These are phyloP conservation scores for Termitomyces heimii DNA, from an alignment of 768 basidiomycete genomes.

Conservation along the genomic window DNA sequence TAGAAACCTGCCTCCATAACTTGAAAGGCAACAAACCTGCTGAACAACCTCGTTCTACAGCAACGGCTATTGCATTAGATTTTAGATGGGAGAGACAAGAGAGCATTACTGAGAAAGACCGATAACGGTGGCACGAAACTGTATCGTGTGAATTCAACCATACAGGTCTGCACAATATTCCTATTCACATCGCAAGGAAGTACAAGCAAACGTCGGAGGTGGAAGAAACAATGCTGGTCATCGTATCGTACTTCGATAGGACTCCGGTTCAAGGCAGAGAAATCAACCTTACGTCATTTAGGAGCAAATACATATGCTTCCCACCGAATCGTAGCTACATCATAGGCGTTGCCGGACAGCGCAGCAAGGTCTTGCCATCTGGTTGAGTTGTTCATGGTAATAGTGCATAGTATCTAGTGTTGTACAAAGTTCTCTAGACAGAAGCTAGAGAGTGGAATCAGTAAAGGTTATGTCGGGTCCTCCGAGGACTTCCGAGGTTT, in stretches of 20 bases:
- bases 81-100: not conserved
- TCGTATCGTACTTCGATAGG: not conserved
- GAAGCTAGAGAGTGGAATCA: not conserved
- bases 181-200: not conserved
- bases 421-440: not conserved
- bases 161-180: not conserved
- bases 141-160: not conserved
- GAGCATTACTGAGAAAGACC: not conserved
- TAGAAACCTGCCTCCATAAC: not conserved
- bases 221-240: not conserved
- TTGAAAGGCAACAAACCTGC: constrained; percentile 5
- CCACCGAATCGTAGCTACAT: no score
- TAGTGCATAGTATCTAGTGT: not conserved
- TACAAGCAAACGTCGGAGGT: not conserved
- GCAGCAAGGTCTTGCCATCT: not conserved
- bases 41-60: constrained; percentile 10
- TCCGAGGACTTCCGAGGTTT: not conserved
- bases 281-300: not conserved
- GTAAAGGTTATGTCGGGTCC: not conserved
- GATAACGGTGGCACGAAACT: not conserved
- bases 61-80: not conserved
- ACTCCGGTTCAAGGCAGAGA: not conserved
- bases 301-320: not conserved
- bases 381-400: not conserved
- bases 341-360: not conserved